Percentiles rank a stretch among this genome's conserved stretches.
These are phyloP conservation scores for Glomus cerebriforme DNA, from an alignment of 192 early-diverging fungal genomes.

Conservation along the genomic window DNA sequence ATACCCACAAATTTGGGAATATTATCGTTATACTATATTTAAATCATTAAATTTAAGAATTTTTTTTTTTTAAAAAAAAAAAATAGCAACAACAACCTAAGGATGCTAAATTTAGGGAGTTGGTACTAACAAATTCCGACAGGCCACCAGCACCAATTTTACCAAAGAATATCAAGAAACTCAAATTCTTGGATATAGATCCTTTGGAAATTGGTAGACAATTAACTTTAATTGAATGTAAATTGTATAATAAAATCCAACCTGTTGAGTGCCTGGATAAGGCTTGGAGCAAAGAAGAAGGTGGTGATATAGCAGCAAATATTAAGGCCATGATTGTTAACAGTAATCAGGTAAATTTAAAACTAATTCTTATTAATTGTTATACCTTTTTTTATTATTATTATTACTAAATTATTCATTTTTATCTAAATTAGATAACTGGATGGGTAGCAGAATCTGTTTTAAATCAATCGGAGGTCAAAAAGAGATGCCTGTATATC, in stretches of 20 bases:
- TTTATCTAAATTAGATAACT: constrained; percentile 42
- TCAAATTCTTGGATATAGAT: constrained; percentile 88
- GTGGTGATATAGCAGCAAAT: constrained; percentile 72
- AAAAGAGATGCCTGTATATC: constrained; percentile 72
- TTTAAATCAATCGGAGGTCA: constrained; percentile 76
- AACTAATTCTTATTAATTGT: too few species aligned
- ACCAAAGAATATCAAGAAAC: constrained; percentile 74
- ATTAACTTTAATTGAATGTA: constrained; percentile 91
- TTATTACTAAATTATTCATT: background rate
- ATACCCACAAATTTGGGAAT: too few species aligned
- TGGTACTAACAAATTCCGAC: constrained; percentile 64
- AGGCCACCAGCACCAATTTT: constrained; percentile 77
- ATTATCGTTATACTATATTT: too few species aligned
- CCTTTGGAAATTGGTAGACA: constrained; percentile 93
- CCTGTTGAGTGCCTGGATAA: constrained; percentile 90
- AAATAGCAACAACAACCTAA: constrained; percentile 45
- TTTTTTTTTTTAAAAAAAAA: too few species aligned
- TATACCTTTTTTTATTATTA: background rate
- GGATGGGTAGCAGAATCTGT: constrained; percentile 89
- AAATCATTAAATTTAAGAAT: too few species aligned
- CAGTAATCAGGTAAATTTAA: constrained; percentile 72
- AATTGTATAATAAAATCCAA: constrained; percentile 78
- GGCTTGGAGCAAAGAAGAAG: constrained; percentile 76
- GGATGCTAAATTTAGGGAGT: constrained; percentile 58
- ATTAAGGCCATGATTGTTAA: constrained; percentile 86